Percentiles rank a stretch among this genome's conserved stretches.
Evolutionary conservation across 2,329 filamentous ascomycete genomes (phyloP).

Genomic region (Cordyceps militaris): DNA sequence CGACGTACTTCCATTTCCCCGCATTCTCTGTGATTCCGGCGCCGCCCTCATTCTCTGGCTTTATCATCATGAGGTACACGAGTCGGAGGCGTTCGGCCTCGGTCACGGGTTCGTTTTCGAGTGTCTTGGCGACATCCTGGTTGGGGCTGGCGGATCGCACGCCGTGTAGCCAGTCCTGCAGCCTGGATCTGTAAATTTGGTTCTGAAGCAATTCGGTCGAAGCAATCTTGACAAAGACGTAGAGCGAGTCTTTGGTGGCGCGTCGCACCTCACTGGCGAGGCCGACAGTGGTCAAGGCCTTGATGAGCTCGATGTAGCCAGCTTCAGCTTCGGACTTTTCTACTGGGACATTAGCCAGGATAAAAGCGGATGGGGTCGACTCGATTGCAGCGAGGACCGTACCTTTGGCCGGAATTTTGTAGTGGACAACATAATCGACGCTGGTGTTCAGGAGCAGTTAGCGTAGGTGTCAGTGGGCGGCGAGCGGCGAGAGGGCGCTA

Average conservation of each 20-base stretch:
- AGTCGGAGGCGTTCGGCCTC: conserved; percentile 84
- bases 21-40: conserved; percentile 66
- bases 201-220: conserved; percentile 67
- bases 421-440: conserved; percentile 85
- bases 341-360: conserved; percentile 25
- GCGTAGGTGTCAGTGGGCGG: background rate
- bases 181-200: conserved; percentile 78
- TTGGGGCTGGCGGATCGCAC: conserved; percentile 71
- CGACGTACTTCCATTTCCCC: conserved; percentile 66
- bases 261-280: conserved; percentile 81
- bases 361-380: background rate
- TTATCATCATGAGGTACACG: conserved; percentile 78
- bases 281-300: conserved; percentile 70
- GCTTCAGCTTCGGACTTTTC: conserved; percentile 63
- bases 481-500: background rate
- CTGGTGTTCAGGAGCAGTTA: conserved; percentile 29
- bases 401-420: conserved; percentile 64
- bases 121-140: conserved; percentile 60
- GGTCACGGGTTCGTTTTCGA: conserved; percentile 68
- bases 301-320: conserved; percentile 70
- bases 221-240: conserved; percentile 77
- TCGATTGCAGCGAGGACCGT: conserved; percentile 21
- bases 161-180: conserved; percentile 91
- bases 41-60: conserved; percentile 65
- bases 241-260: conserved; percentile 65